Conservation (phyloP, 305 asterid species). For the Rubia balearica region DNA sequence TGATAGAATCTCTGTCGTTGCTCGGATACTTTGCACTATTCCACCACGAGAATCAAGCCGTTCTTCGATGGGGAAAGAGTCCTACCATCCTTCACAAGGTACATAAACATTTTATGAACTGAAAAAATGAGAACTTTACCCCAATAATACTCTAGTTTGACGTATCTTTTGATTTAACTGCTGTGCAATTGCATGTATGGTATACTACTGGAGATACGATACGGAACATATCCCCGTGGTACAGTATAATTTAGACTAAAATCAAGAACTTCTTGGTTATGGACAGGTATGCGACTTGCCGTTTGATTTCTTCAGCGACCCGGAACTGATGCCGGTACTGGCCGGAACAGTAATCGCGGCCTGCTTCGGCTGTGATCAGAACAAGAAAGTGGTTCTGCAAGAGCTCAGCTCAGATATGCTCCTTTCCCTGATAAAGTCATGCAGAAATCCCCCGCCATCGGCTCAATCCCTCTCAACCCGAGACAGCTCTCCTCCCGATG, state of each 20-base stretch:
- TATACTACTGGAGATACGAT: too few relatives aligned
- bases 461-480: slow-evolving; percentile 17
- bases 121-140: too few relatives aligned
- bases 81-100: slow-evolving; percentile 99
- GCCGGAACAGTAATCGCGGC: slow-evolving; percentile 85
- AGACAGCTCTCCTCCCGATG: slow-evolving; percentile 29
- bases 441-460: slow-evolving; percentile 41
- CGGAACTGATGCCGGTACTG: slow-evolving; percentile 79
- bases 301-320: slow-evolving; percentile 87
- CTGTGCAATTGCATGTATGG: too few relatives aligned
- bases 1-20: slow-evolving; percentile 79
- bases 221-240: too few relatives aligned
- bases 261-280: slow-evolving; percentile 24
- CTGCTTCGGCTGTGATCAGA: slow-evolving; percentile 88
- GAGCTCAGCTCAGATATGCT: slow-evolving; percentile 98
- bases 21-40: slow-evolving; percentile 89
- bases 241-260: background rate
- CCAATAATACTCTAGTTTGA: too few relatives aligned
- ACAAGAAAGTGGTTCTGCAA: slow-evolving; percentile 86
- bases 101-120: background rate
- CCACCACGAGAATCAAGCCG: slow-evolving; percentile 91
- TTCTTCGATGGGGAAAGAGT: slow-evolving; percentile 98
- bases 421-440: slow-evolving; percentile 70
- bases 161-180: too few relatives aligned
- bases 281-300: slow-evolving; percentile 95